These are phyloP conservation scores for Lactarius deliciosus DNA, from an alignment of 768 basidiomycete genomes.

Conservation along the genomic window DNA sequence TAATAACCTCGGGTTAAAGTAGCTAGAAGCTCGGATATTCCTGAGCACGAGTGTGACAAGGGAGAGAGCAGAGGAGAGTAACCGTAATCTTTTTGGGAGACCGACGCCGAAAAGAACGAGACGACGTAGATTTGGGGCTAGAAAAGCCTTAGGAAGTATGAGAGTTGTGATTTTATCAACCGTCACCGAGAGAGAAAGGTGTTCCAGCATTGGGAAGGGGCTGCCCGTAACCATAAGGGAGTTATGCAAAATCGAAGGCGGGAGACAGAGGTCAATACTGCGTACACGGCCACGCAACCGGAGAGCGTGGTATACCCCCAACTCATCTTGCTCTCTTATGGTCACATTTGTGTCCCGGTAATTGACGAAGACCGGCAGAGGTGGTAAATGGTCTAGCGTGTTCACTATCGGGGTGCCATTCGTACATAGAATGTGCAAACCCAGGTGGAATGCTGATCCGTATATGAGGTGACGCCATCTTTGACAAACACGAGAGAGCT, in stretches of 20 bases:
- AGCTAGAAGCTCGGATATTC: not conserved
- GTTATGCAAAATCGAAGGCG: not conserved
- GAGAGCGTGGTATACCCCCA: not conserved
- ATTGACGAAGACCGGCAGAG: not conserved
- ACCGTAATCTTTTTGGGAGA: not conserved
- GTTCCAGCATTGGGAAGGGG: not conserved
- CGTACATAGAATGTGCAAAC: too few relatives aligned
- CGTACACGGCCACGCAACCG: not conserved
- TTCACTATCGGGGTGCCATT: not conserved
- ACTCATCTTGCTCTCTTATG: not conserved
- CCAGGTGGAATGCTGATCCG: too few relatives aligned
- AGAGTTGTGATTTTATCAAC: not conserved
- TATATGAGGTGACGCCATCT: too few relatives aligned
- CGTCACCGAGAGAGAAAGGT: not conserved
- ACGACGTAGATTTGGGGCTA: not conserved
- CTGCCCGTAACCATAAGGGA: not conserved
- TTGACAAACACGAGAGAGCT: not conserved
- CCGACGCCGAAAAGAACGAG: not conserved
- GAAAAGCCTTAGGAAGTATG: not conserved
- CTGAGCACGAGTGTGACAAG: not conserved
- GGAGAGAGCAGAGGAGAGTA: not conserved
- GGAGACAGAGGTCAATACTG: not conserved
- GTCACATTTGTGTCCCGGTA: not conserved
- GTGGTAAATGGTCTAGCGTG: not conserved
- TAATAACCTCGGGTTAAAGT: not conserved